Conservation (phyloP, 805 yeast genomes). For the Cyberlindnera amylophila region DNA sequence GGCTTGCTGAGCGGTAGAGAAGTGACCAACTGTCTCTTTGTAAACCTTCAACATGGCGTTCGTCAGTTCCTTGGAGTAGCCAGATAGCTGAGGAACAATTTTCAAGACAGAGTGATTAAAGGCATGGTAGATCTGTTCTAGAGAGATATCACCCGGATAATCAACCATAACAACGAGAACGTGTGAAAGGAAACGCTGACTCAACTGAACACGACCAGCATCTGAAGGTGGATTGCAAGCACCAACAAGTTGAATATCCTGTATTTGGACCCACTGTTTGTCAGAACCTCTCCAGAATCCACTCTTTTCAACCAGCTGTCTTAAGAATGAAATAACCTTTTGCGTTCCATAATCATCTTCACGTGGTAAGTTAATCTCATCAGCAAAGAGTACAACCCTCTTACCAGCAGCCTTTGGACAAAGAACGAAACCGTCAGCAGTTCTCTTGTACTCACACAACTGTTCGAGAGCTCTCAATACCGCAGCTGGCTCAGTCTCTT, state of each 20-base stretch:
- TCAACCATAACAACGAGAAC: slow-evolving; percentile 66
- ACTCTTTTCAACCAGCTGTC: slow-evolving; percentile 66
- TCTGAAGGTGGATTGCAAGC: slow-evolving; percentile 92
- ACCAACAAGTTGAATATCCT: slow-evolving; percentile 78
- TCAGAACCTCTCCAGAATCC: slow-evolving; percentile 75
- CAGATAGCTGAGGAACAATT: slow-evolving; percentile 55
- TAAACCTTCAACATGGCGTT: slow-evolving; percentile 67
- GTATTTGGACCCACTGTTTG: slow-evolving; percentile 61
- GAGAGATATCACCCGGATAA: slow-evolving; percentile 64
- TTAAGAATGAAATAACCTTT: slow-evolving; percentile 59
- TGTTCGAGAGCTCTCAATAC: slow-evolving; percentile 67
- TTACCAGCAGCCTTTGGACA: slow-evolving; percentile 59
- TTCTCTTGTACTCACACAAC: slow-evolving; percentile 56
- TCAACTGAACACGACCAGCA: slow-evolving; percentile 61
- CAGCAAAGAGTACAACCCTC: slow-evolving; percentile 83
- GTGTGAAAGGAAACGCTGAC: slow-evolving; percentile 64
- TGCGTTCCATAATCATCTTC: slow-evolving; percentile 73
- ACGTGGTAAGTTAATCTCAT: slow-evolving; percentile 83
- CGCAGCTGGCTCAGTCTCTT: slow-evolving; percentile 63
- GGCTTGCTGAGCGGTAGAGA: slow-evolving; percentile 37
- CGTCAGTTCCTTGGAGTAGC: slow-evolving; percentile 49
- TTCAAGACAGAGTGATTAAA: slow-evolving; percentile 56
- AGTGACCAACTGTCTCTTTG: slow-evolving; percentile 35
- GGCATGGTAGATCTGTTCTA: slow-evolving; percentile 62
- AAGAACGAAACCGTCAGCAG: slow-evolving; percentile 48